Base-by-base conservation (phyloP, 352 stramenopile species). In the Globisporangium okanoganense region DNA sequence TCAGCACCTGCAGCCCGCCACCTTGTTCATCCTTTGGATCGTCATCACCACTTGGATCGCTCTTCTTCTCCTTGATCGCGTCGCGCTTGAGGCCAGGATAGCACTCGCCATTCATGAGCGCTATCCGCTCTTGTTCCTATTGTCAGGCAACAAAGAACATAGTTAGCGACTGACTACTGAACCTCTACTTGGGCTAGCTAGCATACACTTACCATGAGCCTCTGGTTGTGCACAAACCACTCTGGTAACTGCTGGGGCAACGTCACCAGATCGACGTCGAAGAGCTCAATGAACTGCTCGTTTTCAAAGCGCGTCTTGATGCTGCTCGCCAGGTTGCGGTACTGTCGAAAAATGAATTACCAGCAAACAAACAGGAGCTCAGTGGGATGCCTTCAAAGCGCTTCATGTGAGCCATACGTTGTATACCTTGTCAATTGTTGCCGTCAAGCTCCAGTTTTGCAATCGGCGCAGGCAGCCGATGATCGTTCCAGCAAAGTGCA, bases 271-370 rank as follows among this genome's bases (percentile, higher is more conserved):
- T 41, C 50, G 8, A 93, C 82, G 49, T 95, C 86, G 49, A 95
- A 95, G 13, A 95, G 72, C 61, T 95, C 86, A 33, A 95, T 95
- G 58, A 95, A 95, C 65, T 95, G 86, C 62, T 95, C 86, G 60
- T 95, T 92, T 62, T 95, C 86, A 43, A 94, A 95, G 25, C 85
- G 76, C 58, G 84, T 94, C 66, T 95, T 95, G 69, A 92, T 75
- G 62, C 71, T 93, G 63, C 84, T 88, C 14, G 84, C 84, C 49
- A 95, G 77, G 48, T 95, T 95, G 31, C 86, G 84, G 68, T 95
- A 95, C 86, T 92, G 53, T 41, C 12, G 35, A 45, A 49, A n/a
- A n/a, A n/a, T n/a, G n/a, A n/a, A n/a, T 49, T 5, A 12, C n/a
- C n/a, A n/a, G n/a, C n/a, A 27, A 20, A 27, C 27, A 50, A 47